Percentiles rank a stretch among this genome's conserved stretches.
Evolutionary conservation across 164 flowering plant species (phyloP).

Genomic region (Tetrastigma voinierianum): DNA sequence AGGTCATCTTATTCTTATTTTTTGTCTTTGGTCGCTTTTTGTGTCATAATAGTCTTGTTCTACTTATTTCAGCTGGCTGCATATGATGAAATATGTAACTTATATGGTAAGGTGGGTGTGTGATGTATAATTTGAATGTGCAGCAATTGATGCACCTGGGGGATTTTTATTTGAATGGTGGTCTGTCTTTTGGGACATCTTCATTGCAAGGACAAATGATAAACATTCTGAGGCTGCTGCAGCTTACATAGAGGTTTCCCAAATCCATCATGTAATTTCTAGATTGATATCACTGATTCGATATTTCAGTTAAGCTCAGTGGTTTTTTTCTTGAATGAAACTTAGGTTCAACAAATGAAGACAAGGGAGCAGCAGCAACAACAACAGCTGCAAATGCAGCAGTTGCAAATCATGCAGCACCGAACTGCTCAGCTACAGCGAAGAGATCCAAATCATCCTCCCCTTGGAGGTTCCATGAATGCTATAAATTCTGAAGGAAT

Average conservation of each 20-base stretch:
- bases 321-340: background rate
- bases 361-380: constrained; percentile 57
- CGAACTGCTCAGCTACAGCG: constrained; percentile 64
- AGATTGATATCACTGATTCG: background rate
- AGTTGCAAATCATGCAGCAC: constrained; percentile 75
- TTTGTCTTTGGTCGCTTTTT: too few relatives aligned
- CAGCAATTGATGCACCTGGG: constrained; percentile 94
- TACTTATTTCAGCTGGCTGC: background rate
- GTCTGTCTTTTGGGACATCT: constrained; percentile 94
- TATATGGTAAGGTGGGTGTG: background rate
- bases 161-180: constrained; percentile 97
- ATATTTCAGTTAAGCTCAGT: too few relatives aligned
- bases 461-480: constrained; percentile 57
- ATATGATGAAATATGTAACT: background rate
- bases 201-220: constrained; percentile 81
- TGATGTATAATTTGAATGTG: constrained; percentile 20
- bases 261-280: background rate
- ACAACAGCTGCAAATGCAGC: constrained; percentile 80
- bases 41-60: background rate
- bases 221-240: constrained; percentile 89
- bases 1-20: too few relatives aligned
- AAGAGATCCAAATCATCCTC: constrained; percentile 65
- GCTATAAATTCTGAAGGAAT: constrained; percentile 66
- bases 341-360: constrained; percentile 63
- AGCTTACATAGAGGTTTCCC: constrained; percentile 70